A percentile compares a stretch with the other conserved stretches of the same genome.
Conservation (phyloP, 2,329 filamentous ascomycete species). For the Colletotrichum limetticola region DNA sequence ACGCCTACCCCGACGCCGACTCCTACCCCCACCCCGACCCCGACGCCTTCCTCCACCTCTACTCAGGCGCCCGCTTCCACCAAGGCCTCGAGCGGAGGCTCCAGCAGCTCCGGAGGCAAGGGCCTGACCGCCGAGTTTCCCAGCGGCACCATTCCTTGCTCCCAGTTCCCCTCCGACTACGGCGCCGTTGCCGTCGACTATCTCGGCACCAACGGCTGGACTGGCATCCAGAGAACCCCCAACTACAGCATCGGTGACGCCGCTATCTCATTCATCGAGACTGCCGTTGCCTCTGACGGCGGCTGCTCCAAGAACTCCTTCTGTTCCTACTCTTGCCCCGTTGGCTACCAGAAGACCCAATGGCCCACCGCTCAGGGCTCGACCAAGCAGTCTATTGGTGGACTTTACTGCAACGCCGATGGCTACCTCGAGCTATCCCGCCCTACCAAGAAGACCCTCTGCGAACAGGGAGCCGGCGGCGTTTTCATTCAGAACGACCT, state of each 20-base stretch:
- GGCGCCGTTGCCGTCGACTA: slow-evolving; percentile 79
- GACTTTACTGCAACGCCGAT: slow-evolving; percentile 79
- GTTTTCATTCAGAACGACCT: slow-evolving; percentile 83
- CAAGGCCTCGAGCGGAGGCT: slow-evolving; percentile 40
- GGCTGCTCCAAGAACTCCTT: slow-evolving; percentile 72
- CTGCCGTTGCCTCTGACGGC: slow-evolving; percentile 66
- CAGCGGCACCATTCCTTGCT: slow-evolving; percentile 77
- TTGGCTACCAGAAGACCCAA: slow-evolving; percentile 91
- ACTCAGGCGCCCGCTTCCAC: slow-evolving; percentile 40
- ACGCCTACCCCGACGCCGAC: slow-evolving; percentile 43
- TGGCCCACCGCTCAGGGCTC: slow-evolving; percentile 84
- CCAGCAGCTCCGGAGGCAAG: slow-evolving; percentile 46
- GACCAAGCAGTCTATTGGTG: slow-evolving; percentile 87
- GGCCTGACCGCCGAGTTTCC: slow-evolving; percentile 79
- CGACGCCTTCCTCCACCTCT: slow-evolving; percentile 34
- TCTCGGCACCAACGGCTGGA: slow-evolving; percentile 79
- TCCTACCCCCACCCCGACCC: slow-evolving; percentile 36
- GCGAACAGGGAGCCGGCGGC: slow-evolving; percentile 76
- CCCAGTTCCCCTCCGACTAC: slow-evolving; percentile 80
- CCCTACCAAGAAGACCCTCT: slow-evolving; percentile 73
- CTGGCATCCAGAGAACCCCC: slow-evolving; percentile 76
- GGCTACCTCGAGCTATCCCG: slow-evolving; percentile 85
- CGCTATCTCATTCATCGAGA: slow-evolving; percentile 73
- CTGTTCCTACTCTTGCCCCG: slow-evolving; percentile 94
- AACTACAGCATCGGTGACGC: slow-evolving; percentile 59